Percentiles rank a stretch among this genome's conserved stretches.
These are phyloP conservation scores for Wallacemonas rigidus DNA, from an alignment of 208 protist genomes.

Conservation along the genomic window DNA sequence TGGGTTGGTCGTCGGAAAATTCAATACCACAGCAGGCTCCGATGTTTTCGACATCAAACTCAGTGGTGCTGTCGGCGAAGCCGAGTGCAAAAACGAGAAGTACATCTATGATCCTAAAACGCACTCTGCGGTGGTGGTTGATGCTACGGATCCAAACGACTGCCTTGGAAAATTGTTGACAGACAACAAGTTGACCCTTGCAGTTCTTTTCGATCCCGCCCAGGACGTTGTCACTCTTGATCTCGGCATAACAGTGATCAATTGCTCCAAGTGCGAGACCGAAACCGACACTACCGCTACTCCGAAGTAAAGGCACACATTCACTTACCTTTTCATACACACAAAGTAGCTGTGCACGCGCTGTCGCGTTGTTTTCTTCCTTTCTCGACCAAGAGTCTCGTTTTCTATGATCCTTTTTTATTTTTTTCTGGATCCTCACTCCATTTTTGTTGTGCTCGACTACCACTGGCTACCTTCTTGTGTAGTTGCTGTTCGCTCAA, in stretches of 20 bases:
- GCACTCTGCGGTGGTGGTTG: constrained; percentile 30
- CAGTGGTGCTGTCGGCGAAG: constrained; percentile 35
- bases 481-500: too few species aligned
- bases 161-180: constrained; percentile 65
- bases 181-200: constrained; percentile 42
- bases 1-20: constrained; percentile 47
- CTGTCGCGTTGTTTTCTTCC: neutral
- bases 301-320: neutral
- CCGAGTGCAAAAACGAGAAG: constrained; percentile 56
- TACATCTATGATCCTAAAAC: constrained; percentile 65
- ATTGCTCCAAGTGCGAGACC: constrained; percentile 44
- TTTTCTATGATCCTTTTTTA: neutral
- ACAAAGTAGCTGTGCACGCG: neutral
- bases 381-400: too few species aligned
- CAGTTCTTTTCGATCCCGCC: constrained; percentile 39
- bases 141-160: constrained; percentile 51
- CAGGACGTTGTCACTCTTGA: constrained; percentile 57
- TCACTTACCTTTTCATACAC: neutral
- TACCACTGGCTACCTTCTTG: too few species aligned
- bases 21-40: constrained; percentile 24
- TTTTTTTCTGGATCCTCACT: neutral
- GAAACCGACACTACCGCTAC: neutral
- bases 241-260: constrained; percentile 49
- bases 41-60: constrained; percentile 59
- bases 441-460: too few species aligned